Evolutionary conservation across 2,329 filamentous ascomycete species (phyloP), one percentile per base, ranked within the genome.

Genomic region (Cadophora sp.): DNA sequence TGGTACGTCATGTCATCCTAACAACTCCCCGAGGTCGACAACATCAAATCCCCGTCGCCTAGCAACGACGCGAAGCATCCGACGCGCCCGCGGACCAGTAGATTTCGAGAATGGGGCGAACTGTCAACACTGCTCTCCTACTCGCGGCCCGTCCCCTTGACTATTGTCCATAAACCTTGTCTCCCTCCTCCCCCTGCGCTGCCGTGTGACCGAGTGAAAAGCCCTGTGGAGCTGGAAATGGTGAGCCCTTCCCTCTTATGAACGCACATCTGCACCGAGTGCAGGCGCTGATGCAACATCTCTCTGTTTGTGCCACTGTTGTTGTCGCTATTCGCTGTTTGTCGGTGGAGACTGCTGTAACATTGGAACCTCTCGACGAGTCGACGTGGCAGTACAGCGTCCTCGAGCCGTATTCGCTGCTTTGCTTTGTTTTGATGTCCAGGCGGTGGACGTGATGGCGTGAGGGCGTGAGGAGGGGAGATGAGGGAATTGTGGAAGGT

Each of bases 281-380:
- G 59, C 65, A 69, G 67, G 45, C 53, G 67, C 65, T 63, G 62
- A 41, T 65, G 62, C 62, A 67, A 68, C 51, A 51, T 55, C 16
- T 62, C n/a, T 30, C 62, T 56, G 39, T 14, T 41, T 11, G 58
- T 53, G 36, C 16, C 45, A 53, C 60, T 22, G 62, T 64, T 27
- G 55, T 61, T 48, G 56, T 45, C 39, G 59, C 61, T 22, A 67
- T 69, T 69, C 67, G 67, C 64, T 66, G 56, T 51, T 20, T 27
- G 24, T 50, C 8, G 18, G 50, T 58, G 59, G 51, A 43, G 22
- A 33, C 43, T 50, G 47, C 36, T 45, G 62, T 51, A 41, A 59
- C 39, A 47, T 39, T 22, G 36, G 7, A 16, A 13, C 22, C 14
- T 48, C 27, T 27, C 47, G 53, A 39, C 62, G 33, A 59, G 48